Evolutionary conservation across 805 yeast genomes (phyloP).

Genomic region (Alloascoidea africana): DNA sequence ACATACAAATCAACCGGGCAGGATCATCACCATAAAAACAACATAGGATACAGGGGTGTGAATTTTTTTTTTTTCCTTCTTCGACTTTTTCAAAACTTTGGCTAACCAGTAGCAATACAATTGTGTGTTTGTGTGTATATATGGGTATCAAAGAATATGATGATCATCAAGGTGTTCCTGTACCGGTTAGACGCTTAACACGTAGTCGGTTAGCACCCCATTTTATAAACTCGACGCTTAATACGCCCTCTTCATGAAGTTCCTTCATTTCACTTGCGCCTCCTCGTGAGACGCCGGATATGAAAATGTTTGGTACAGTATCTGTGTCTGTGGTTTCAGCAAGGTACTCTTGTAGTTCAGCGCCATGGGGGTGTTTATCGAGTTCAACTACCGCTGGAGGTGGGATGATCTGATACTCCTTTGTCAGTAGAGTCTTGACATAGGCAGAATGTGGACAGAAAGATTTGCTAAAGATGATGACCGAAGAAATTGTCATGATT

Average conservation of each 20-base stretch:
- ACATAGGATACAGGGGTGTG: no score
- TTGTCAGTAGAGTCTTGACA: slow-evolving; percentile 50
- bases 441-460: slow-evolving; percentile 57
- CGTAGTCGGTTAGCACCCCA: slow-evolving; percentile 27
- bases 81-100: no score
- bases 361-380: slow-evolving; percentile 67
- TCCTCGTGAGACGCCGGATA: slow-evolving; percentile 66
- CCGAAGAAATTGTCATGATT: slow-evolving; percentile 47
- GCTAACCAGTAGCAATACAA: no score
- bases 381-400: slow-evolving; percentile 62
- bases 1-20: no score
- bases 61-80: no score
- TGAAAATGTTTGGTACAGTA: slow-evolving; percentile 84
- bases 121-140: no score
- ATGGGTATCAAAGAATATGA: no score
- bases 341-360: slow-evolving; percentile 58
- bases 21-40: no score
- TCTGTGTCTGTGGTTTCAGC: slow-evolving; percentile 54
- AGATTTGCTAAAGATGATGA: slow-evolving; percentile 38
- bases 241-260: slow-evolving; percentile 40
- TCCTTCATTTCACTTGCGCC: slow-evolving; percentile 72
- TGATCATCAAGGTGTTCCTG: no score
- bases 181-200: neutral
- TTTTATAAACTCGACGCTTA: slow-evolving; percentile 33
- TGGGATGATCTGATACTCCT: slow-evolving; percentile 59